Evolutionary conservation across 345 rosid species (phyloP).

Genomic region (Eucalyptus coolabah): DNA sequence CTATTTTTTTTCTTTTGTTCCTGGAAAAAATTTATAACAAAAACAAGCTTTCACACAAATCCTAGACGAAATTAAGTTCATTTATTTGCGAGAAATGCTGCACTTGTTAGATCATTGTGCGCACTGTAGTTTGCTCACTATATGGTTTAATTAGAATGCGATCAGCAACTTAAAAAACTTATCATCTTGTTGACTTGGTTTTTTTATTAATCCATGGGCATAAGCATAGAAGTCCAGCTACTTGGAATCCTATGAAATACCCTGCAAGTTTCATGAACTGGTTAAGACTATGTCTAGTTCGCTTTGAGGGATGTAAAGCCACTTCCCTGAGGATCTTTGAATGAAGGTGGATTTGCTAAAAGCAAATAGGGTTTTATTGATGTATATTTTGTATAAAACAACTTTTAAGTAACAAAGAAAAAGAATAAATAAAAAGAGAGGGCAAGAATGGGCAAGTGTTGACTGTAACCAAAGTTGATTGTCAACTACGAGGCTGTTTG

Average conservation of each 20-base stretch:
- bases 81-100: background rate
- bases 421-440: background rate
- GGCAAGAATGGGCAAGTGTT: background rate
- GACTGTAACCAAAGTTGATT: background rate
- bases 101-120: background rate
- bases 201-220: background rate
- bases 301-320: background rate
- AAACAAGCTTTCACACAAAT: background rate
- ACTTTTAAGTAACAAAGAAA: background rate
- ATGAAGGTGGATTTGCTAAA: background rate
- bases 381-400: background rate
- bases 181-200: background rate
- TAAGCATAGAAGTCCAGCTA: background rate
- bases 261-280: background rate
- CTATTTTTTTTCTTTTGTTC: too few relatives aligned
- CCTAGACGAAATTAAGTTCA: background rate
- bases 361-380: background rate
- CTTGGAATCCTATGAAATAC: background rate
- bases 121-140: background rate
- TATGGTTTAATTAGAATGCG: background rate
- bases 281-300: background rate
- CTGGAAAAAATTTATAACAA: fast-evolving
- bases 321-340: background rate
- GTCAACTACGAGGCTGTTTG: too few relatives aligned
- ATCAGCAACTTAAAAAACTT: background rate